Conservation (phyloP, 2,329 filamentous ascomycete species). For the Aspergillus thermomutatus region DNA sequence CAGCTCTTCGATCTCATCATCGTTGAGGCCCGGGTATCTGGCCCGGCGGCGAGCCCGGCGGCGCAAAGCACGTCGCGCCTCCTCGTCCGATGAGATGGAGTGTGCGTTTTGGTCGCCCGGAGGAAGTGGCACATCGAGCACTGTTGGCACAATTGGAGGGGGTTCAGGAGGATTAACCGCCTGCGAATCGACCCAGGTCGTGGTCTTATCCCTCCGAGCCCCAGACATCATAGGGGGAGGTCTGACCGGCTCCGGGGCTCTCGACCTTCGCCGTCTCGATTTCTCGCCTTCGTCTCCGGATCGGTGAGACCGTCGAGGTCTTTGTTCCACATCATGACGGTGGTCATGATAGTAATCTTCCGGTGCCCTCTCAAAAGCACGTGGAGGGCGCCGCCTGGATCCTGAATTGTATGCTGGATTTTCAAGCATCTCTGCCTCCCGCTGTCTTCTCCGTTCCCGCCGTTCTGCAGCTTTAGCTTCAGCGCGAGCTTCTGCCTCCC, state of each 20-base stretch:
- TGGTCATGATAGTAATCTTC: constrained; percentile 27
- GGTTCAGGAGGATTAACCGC: constrained; percentile 46
- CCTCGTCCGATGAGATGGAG: constrained; percentile 43
- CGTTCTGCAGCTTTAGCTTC: constrained; percentile 39
- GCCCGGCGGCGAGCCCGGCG: constrained; percentile 39
- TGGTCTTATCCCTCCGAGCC: constrained; percentile 46
- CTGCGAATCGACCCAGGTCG: constrained; percentile 49
- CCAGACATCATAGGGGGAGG: constrained; percentile 31
- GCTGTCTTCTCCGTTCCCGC: constrained; percentile 38
- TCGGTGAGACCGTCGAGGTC: constrained; percentile 29
- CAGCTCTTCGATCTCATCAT: constrained; percentile 39
- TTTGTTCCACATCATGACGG: constrained; percentile 18
- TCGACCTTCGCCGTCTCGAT: constrained; percentile 35
- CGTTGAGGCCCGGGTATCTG: constrained; percentile 37
- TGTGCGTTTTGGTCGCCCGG: constrained; percentile 28
- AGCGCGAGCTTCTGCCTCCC: constrained; percentile 53
- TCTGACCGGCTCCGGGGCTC: constrained; percentile 22
- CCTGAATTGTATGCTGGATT: constrained; percentile 23
- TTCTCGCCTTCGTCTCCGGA: constrained; percentile 30
- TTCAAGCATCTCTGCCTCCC: constrained; percentile 30
- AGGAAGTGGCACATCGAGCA: constrained; percentile 41
- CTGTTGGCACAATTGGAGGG: constrained; percentile 44
- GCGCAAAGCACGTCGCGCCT: constrained; percentile 36
- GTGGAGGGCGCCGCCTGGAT: constrained; percentile 32
- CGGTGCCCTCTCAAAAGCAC: constrained; percentile 24